Evolutionary conservation across 345 rosid genomes (phyloP).

Genomic region (Ceriops tagal): DNA sequence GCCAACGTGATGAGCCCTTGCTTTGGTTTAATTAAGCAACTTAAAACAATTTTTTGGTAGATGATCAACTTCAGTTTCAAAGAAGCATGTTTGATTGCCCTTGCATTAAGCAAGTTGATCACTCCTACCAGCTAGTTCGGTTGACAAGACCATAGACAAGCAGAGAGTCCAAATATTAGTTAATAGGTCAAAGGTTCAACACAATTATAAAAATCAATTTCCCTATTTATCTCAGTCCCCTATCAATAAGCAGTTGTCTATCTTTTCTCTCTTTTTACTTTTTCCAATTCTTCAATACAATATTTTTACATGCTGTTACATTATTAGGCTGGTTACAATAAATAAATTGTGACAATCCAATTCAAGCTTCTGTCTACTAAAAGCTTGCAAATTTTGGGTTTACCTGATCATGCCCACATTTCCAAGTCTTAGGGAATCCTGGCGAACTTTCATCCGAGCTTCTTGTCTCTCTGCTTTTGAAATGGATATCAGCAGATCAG

Average conservation of each 20-base stretch:
- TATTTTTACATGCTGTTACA: neutral
- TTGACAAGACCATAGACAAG: neutral
- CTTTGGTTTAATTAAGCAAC: neutral
- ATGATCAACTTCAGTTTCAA: neutral
- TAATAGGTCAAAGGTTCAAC: neutral
- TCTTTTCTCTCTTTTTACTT: neutral
- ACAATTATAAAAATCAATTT: neutral
- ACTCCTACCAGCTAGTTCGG: neutral
- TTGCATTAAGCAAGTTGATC: neutral
- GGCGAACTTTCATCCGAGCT: constrained; percentile 93
- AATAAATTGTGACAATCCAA: too few species aligned
- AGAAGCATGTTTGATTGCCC: neutral
- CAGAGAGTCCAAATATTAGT: neutral
- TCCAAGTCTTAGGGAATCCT: constrained; percentile 95
- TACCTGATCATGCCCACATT: constrained; percentile 97
- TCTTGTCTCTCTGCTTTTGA: constrained; percentile 97
- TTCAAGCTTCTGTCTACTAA: too few species aligned
- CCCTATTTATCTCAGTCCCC: neutral
- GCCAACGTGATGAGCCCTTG: neutral
- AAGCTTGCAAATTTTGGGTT: neutral
- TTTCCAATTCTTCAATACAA: neutral
- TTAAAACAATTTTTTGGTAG: neutral
- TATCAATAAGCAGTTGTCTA: neutral
- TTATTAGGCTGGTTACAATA: neutral
- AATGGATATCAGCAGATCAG: constrained; percentile 90